Evolutionary conservation across 23 red algal species (phyloP), one percentile per base, ranked within the genome.

Genomic region (Rhodosorus marinus): DNA sequence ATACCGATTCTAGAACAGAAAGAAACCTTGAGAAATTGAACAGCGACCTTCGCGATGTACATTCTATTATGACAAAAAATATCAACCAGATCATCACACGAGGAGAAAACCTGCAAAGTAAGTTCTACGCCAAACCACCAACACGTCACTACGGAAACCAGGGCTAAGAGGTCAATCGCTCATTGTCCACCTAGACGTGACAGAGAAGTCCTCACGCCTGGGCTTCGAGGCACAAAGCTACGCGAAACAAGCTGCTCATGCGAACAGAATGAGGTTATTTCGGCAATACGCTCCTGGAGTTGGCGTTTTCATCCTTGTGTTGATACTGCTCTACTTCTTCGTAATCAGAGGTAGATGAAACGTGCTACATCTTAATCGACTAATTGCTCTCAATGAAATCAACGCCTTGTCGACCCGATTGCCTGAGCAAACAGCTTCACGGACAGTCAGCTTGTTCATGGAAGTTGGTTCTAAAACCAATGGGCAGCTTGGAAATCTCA

Each of bases 21-120:
- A 66, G 87, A 45, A 94, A 94, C 42, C 25, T 94, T 22, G 74
- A 82, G 27, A 82, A 83, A 48, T 79, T 94, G 33, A 82, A 94
- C 60, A 70, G 67, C 26, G 87, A 94, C 28, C 76, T 94, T 2
- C 57, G 62, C 49, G 87, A 94, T 60, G 87, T 94, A 7, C 87
- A 81, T 33, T 69, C 61, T 6, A 94, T 94, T 33, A 94, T 94
- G 87, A 94, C 87, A 4, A 76, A 76, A 31, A 94, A 81, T 48
- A 94, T 94, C 41, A 80, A 94, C 36, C 70, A 94, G 23, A 72
- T 94, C 50, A 72, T 94, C n/a, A 76, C 62, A 8, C 62, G 87
- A 51, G 87, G 87, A 20, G 87, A 94, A 30, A 66, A 70, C 8
- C 53, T 94, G 36, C 77, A 94, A 14, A 33, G 69, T 87, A 84